A percentile compares a stretch with the other conserved stretches of the same genome.
Conservation (phyloP, 768 basidiomycete species). For the Tulasnella sp. region DNA sequence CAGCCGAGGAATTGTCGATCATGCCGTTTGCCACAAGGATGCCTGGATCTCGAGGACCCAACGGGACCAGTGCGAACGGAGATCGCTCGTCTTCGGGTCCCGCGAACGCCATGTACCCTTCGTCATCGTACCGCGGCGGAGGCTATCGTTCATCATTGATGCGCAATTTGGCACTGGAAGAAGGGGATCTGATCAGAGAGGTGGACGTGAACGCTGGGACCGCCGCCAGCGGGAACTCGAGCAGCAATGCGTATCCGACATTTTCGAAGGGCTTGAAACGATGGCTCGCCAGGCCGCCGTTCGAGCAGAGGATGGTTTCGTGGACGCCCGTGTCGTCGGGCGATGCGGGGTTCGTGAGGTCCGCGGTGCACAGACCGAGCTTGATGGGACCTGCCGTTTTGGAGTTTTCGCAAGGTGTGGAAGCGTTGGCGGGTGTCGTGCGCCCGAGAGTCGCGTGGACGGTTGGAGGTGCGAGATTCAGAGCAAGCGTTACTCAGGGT, state of each 20-base stretch:
- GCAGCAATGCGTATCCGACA: background rate
- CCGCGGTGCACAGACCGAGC: slow-evolving; percentile 36
- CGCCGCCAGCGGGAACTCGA: background rate
- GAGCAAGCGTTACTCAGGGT: background rate
- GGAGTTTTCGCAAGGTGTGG: slow-evolving; percentile 58
- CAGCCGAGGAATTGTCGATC: slow-evolving; percentile 35
- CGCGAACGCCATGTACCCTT: slow-evolving; percentile 1
- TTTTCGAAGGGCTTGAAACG: slow-evolving; percentile 45
- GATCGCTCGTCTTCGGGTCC: background rate
- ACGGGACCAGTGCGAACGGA: background rate
- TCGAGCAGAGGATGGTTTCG: slow-evolving; percentile 55
- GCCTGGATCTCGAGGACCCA: slow-evolving; percentile 1
- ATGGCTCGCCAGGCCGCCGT: slow-evolving; percentile 67
- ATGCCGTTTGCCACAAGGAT: slow-evolving; percentile 10
- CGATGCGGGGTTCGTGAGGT: slow-evolving; percentile 26
- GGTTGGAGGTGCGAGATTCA: background rate
- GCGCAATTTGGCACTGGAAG: background rate
- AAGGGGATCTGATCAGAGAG: slow-evolving; percentile 9
- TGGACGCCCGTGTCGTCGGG: slow-evolving; percentile 28
- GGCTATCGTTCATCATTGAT: background rate
- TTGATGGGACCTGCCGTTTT: slow-evolving; percentile 52
- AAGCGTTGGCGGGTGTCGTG: slow-evolving; percentile 46
- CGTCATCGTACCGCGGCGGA: background rate
- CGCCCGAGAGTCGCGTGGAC: slow-evolving; percentile 17
- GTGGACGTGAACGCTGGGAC: background rate